phyloP scores from a whole-genome alignment of 73 alveolate genomes.

The Stentor roeselii region DNA sequence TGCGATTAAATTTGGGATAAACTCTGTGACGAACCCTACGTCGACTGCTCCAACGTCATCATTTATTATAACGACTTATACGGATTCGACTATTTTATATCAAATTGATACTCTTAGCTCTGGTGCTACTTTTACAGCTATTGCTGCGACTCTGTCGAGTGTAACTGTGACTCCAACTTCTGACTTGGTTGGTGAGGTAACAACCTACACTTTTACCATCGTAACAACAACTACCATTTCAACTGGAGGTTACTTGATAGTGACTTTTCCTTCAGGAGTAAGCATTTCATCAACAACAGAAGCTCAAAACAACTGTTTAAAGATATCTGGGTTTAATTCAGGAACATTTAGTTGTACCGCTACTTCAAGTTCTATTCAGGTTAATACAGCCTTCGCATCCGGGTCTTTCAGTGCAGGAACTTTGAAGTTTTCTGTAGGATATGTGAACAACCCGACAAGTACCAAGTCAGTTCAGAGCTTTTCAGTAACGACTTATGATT shows the following conservation, averaged over 20 bases:
- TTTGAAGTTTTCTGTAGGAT: conserved; percentile 24
- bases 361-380: conserved; percentile 12
- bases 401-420: conserved; percentile 31
- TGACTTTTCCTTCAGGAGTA: conserved; percentile 33
- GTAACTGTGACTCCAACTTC: not conserved
- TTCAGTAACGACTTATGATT: conserved; percentile 29
- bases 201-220: not conserved
- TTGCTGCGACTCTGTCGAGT: not conserved
- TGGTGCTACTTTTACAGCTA: conserved; percentile 24
- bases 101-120: conserved; percentile 14
- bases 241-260: not conserved
- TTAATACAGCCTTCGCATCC: conserved; percentile 20
- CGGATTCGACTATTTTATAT: conserved; percentile 9
- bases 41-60: conserved; percentile 32
- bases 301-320: conserved; percentile 22
- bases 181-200: not conserved
- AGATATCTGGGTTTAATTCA: conserved; percentile 15
- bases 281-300: not conserved
- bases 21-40: conserved; percentile 39
- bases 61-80: conserved; percentile 19
- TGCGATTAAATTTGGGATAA: conserved; percentile 39
- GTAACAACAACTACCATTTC: not conserved
- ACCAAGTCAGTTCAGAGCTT: conserved; percentile 25
- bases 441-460: conserved; percentile 36
- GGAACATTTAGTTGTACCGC: conserved; percentile 21